Evolutionary conservation across 2,329 filamentous ascomycete genomes (phyloP).

Genomic region (Beauveria sp.): DNA sequence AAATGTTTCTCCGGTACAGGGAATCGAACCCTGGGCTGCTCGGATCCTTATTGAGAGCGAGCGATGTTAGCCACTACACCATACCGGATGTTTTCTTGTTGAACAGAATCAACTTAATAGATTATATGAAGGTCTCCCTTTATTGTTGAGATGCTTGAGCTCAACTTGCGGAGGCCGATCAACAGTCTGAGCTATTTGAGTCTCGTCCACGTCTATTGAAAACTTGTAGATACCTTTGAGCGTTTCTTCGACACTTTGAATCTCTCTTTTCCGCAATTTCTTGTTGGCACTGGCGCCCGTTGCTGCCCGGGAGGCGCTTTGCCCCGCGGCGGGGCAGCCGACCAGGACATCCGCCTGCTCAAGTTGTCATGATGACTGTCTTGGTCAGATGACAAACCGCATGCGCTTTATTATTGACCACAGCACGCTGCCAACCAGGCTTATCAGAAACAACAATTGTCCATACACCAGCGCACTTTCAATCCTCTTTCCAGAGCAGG

Average conservation of each 20-base stretch:
- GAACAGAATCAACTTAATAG: not conserved
- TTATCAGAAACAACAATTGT: not conserved
- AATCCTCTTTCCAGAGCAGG: no score
- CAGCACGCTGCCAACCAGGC: not conserved
- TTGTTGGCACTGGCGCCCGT: not conserved
- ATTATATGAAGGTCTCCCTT: not conserved
- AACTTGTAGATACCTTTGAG: not conserved
- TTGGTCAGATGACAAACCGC: slow-evolving; percentile 17
- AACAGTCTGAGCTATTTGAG: no score
- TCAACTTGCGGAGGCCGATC: no score
- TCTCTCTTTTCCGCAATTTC: not conserved
- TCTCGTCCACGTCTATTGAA: not conserved
- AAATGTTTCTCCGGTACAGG: slow-evolving; percentile 22
- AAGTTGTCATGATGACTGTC: slow-evolving; percentile 6
- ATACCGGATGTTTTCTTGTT: slow-evolving; percentile 21
- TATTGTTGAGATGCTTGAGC: not conserved
- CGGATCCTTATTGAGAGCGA: slow-evolving; percentile 25
- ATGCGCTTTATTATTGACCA: not conserved
- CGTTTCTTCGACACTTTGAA: not conserved
- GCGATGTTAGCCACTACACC: slow-evolving; percentile 31
- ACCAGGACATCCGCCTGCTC: slow-evolving; percentile 13
- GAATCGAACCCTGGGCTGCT: slow-evolving; percentile 29
- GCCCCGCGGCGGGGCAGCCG: slow-evolving; percentile 20
- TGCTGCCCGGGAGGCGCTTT: not conserved
- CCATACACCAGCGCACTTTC: not conserved